Conservation (phyloP, 2,329 filamentous ascomycete genomes). For the Fusarium paranaense region DNA sequence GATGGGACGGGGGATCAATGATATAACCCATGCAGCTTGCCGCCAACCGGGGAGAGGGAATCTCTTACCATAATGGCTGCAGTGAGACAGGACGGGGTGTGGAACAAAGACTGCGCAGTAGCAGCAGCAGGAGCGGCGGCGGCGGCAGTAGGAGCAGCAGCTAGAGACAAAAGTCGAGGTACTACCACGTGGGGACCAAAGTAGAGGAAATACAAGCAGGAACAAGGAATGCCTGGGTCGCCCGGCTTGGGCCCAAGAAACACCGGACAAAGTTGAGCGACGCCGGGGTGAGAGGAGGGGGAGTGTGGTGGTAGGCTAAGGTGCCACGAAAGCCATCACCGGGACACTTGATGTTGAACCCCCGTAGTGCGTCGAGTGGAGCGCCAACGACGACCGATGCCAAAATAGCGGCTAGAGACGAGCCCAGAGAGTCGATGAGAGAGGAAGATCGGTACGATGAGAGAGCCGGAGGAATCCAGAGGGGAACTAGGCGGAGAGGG, state of each 20-base stretch:
- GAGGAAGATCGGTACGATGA: slow-evolving; percentile 35
- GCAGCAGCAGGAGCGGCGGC: slow-evolving; percentile 26
- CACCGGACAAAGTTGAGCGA: slow-evolving; percentile 45
- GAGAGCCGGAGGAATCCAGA: slow-evolving; percentile 33
- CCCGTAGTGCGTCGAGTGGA: slow-evolving; percentile 45
- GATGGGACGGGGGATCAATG: slow-evolving; percentile 51
- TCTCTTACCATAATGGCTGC: slow-evolving; percentile 63
- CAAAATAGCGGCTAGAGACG: slow-evolving; percentile 35
- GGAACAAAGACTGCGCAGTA: slow-evolving; percentile 44
- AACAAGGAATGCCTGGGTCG: slow-evolving; percentile 48
- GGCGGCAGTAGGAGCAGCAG: slow-evolving; percentile 30
- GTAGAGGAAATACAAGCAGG: slow-evolving; percentile 51
- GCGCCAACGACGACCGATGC: slow-evolving; percentile 39
- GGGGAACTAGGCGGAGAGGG: slow-evolving; percentile 41
- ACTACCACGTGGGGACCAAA: slow-evolving; percentile 51
- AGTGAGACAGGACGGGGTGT: slow-evolving; percentile 50
- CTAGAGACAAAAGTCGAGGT: slow-evolving; percentile 50
- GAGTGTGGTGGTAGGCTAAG: slow-evolving; percentile 49
- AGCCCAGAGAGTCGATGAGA: slow-evolving; percentile 39
- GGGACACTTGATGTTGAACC: slow-evolving; percentile 44
- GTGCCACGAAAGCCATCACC: slow-evolving; percentile 51
- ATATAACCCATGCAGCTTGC: slow-evolving; percentile 61
- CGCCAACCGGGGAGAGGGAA: slow-evolving; percentile 53
- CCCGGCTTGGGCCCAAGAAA: slow-evolving; percentile 42
- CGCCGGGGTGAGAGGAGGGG: slow-evolving; percentile 48